Conservation (phyloP, 345 rosid genomes). For the Xanthoceras sorbifolium region DNA sequence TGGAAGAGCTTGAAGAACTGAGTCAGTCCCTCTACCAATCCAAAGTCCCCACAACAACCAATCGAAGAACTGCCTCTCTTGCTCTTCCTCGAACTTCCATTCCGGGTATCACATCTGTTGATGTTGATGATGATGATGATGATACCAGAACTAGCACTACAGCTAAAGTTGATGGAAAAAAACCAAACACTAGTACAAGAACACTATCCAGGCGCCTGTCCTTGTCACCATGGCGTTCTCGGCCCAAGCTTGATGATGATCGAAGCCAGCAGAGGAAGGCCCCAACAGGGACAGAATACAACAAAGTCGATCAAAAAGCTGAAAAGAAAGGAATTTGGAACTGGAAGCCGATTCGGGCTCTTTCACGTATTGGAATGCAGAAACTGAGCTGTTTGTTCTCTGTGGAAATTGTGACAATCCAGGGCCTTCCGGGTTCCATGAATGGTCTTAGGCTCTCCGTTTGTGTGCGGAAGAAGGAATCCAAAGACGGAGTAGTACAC, state of each 20-base stretch:
- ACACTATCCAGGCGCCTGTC: slow-evolving; percentile 73
- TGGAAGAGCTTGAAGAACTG: slow-evolving; percentile 2
- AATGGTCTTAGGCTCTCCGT: slow-evolving; percentile 91
- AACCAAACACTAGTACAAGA: slow-evolving; percentile 21
- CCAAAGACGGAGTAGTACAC: slow-evolving; percentile 78
- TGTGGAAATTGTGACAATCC: slow-evolving; percentile 79
- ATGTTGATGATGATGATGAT: slow-evolving; percentile 13
- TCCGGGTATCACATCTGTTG: slow-evolving; percentile 38
- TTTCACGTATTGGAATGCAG: slow-evolving; percentile 81
- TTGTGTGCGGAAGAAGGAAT: slow-evolving; percentile 81
- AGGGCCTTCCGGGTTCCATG: slow-evolving; percentile 88
- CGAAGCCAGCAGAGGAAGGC: slow-evolving; percentile 16
- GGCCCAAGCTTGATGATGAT: slow-evolving; percentile 61
- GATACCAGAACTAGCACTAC: slow-evolving; percentile 30
- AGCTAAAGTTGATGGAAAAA: slow-evolving; percentile 29
- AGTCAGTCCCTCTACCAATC: slow-evolving; percentile 2
- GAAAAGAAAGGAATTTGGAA: slow-evolving; percentile 85
- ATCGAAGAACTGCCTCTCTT: slow-evolving; percentile 59
- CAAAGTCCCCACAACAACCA: not conserved
- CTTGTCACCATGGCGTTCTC: slow-evolving; percentile 87
- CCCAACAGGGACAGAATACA: slow-evolving; percentile 17
- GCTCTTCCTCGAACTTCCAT: slow-evolving; percentile 74
- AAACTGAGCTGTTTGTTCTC: slow-evolving; percentile 87
- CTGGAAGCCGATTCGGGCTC: slow-evolving; percentile 91
- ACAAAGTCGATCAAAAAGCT: slow-evolving; percentile 35